A percentile compares a stretch with the other conserved stretches of the same genome.
phyloP scores from a whole-genome alignment of 306 rosid genomes.

The Dryas octopetala region DNA sequence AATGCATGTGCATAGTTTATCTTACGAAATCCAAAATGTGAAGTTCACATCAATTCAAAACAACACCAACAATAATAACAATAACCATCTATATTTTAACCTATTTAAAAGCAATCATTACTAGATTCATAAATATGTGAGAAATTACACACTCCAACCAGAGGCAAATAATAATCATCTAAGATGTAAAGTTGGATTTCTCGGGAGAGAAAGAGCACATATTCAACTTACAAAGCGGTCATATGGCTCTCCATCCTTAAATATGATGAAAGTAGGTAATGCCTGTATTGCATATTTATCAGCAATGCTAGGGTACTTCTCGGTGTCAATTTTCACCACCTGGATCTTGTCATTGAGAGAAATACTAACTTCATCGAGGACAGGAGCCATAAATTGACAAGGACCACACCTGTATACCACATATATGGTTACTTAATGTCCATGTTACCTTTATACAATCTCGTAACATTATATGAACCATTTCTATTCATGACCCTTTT shows the following conservation, averaged over 20 bases:
- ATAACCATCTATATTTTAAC: not conserved
- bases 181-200: conserved; percentile 3
- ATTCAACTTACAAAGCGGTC: conserved; percentile 78
- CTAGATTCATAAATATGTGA: not conserved
- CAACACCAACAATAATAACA: not conserved
- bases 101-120: not conserved
- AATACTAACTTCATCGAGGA: conserved; percentile 76
- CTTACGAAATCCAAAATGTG: not conserved
- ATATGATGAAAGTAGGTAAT: conserved; percentile 86
- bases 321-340: conserved; percentile 90
- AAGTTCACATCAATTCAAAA: not conserved
- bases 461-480: not conserved
- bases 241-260: conserved; percentile 75
- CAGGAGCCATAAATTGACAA: conserved; percentile 90
- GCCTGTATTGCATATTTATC: conserved; percentile 75
- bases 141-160: not conserved
- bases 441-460: not conserved
- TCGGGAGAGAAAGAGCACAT: not conserved
- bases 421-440: conserved; percentile 23
- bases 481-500: not conserved
- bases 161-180: not conserved
- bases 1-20: not conserved
- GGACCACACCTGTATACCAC: conserved; percentile 87
- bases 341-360: conserved; percentile 58
- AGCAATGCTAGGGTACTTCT: conserved; percentile 86